Base-by-base conservation (phyloP, 306 rosid species). In the Aeschynomene evenia region DNA sequence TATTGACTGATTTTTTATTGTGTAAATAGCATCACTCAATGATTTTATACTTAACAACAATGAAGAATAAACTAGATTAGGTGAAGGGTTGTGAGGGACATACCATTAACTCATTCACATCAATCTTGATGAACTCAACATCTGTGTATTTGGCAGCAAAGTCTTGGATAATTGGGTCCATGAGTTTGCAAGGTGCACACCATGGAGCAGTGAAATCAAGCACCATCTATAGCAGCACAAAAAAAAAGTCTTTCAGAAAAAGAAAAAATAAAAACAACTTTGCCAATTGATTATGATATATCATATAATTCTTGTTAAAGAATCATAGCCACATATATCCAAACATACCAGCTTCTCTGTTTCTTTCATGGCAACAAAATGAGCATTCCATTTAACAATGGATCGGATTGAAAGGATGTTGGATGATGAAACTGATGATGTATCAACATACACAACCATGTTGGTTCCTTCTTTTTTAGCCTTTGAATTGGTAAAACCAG, bases 131-230 rank as follows among this genome's bases (percentile, higher is more conserved):
- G 72, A 88, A 88, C 68, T 82, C 87, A 13, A 88, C 89, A 39
- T 90, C 89, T 2, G 66, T 70, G 80, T 76, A 90, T 75, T 79
- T 82, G 31, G 78, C 82, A 23, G 88, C 80, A 71, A 76, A 84
- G 28, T 83, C 86, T 54, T 80, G 68, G 46, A 92, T 70, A 21
- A 52, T 51, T 15, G 96, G 85, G 51, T 90, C 88, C 86, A 92
- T 90, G 13, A 68, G 58, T 70, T 83, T 82, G 73, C 98, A 92
- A 26, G 96, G 96, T 70, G 80, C 83, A 69, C 98, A 92, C 96
- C 96, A 92, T 31, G 85, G 64, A 34, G 98, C 89, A 26, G 87
- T 80, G 86, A 92, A 92, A 80, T 90, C 87, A 29, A 92, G 66
- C 80, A 92, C 91, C 86, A 88, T 31, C 98, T 92, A 48, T 43